A percentile compares a stretch with the other conserved stretches of the same genome.
Evolutionary conservation across 75 land plant genomes (phyloP).

Genomic region (Gnetum montanum): DNA sequence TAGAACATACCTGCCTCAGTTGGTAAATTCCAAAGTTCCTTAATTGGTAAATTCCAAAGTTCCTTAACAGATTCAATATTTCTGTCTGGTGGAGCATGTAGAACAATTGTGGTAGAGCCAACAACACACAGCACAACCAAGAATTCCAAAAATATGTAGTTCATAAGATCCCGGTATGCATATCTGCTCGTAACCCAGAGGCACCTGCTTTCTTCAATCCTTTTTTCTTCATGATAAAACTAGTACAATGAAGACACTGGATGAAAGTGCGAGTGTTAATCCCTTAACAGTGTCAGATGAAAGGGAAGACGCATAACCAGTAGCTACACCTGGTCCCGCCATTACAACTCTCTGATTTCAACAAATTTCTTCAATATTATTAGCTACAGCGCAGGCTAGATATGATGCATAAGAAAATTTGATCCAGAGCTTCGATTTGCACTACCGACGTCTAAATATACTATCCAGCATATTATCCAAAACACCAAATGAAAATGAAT

Average conservation of each 20-base stretch:
- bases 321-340: too few species aligned
- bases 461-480: too few species aligned
- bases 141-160: constrained; percentile 28
- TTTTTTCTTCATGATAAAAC: constrained; percentile 78
- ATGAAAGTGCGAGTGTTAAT: constrained; percentile 53
- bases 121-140: constrained; percentile 78
- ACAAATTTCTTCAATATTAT: too few species aligned
- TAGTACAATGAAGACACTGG: constrained; percentile 70
- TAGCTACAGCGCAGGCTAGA: too few species aligned
- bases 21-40: constrained; percentile 81
- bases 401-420: too few species aligned
- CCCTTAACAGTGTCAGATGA: constrained; percentile 70
- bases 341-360: too few species aligned
- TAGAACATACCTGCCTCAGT: constrained; percentile 93
- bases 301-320: too few species aligned
- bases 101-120: constrained; percentile 78
- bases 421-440: too few species aligned
- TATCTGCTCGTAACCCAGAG: constrained; percentile 65
- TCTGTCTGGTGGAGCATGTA: constrained; percentile 89
- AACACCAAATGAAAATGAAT: too few species aligned
- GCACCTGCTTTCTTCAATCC: constrained; percentile 73
- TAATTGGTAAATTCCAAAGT: constrained; percentile 86
- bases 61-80: constrained; percentile 71
- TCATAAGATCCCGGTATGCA: constrained; percentile 11
- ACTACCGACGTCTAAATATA: too few species aligned